A percentile compares a stretch with the other conserved stretches of the same genome.
These are phyloP conservation scores for Mycena haematopus DNA, from an alignment of 768 basidiomycete species.

Conservation along the genomic window DNA sequence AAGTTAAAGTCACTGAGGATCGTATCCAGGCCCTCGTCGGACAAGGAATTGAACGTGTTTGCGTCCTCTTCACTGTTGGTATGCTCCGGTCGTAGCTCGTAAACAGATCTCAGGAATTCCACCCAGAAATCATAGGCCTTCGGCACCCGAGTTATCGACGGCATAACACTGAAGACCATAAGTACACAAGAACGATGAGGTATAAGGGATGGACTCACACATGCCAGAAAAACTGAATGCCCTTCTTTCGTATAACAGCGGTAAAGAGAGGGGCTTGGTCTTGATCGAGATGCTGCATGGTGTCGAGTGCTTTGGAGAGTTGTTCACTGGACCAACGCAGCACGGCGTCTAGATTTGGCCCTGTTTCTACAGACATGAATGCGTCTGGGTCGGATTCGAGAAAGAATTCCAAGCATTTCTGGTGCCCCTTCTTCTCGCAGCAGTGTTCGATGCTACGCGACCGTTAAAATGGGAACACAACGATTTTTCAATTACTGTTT, in stretches of 20 bases:
- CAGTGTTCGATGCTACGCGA: slow-evolving; percentile 17
- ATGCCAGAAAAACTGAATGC: slow-evolving; percentile 26
- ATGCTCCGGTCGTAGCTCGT: slow-evolving; percentile 17
- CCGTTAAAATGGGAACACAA: not conserved
- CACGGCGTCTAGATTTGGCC: slow-evolving; percentile 10
- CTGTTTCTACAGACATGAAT: slow-evolving; percentile 19
- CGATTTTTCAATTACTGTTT: not conserved
- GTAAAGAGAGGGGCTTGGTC: slow-evolving; percentile 22
- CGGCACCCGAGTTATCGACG: slow-evolving; percentile 23
- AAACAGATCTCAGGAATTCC: slow-evolving; percentile 25
- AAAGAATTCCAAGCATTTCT: slow-evolving; percentile 27
- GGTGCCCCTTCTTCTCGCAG: slow-evolving; percentile 24
- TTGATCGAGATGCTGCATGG: slow-evolving; percentile 27
- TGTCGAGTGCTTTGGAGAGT: slow-evolving; percentile 22
- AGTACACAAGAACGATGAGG: not conserved
- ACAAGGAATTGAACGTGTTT: slow-evolving; percentile 17
- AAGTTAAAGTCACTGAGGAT: slow-evolving; percentile 26
- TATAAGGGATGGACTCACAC: slow-evolving; percentile 14
- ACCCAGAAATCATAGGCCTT: slow-evolving; percentile 31
- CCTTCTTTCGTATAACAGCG: slow-evolving; percentile 22
- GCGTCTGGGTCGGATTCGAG: slow-evolving; percentile 16
- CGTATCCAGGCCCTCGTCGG: slow-evolving; percentile 27
- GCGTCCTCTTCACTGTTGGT: slow-evolving; percentile 22
- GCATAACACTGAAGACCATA: slow-evolving; percentile 18
- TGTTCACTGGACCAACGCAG: slow-evolving; percentile 22